Evolutionary conservation across 305 asterid species (phyloP), one percentile per base, ranked within the genome.

Genomic region (Fraxinus velutina): DNA sequence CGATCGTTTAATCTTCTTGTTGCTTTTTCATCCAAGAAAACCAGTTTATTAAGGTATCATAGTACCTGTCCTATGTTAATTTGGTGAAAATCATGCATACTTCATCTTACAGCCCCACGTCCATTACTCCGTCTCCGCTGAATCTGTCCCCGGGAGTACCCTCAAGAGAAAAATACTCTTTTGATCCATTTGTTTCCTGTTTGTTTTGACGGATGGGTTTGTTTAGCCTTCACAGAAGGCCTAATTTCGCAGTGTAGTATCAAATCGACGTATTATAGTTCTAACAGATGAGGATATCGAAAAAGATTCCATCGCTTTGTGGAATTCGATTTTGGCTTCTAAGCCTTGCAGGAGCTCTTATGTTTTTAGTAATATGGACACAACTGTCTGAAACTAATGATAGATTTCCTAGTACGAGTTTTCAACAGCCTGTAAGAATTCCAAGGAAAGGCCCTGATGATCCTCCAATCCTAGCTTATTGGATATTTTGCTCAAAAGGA

Each of bases 401-500:
- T 66, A 29, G 37, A 68, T 68, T 29, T 68, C 37, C 37, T 68
- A 13, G 39, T 68, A 68, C 39, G 32, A 68, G 74, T 68, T 27
- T 68, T 29, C 74, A 29, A 68, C 74, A 29, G 37, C 17, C 74
- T 68, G 37, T 68, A 37, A 87, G 84, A 81, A 4, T n/a, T 29
- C 84, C 86, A 32, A 66, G 80, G 4, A 90, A 87, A 72, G 88
- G 88, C 81, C 76, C 83, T n/a, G 66, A 79, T 42, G 62, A 86
- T 27, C 89, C 91, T 22, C 90, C 89, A n/a, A 36, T 89, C 47
- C 30, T 89, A 55, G 93, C 93, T 5, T 90, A 90, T 71, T 86
- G 87, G 91, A 84, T 89, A 42, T 82, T 89, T 2, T 92, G 93
- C 4, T 75, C 86, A 2, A 37, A 7, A 42, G 91, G 92, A 29